Conservation (phyloP, 2,329 filamentous ascomycete genomes). For the Monilinia vaccinii-corymbosi region DNA sequence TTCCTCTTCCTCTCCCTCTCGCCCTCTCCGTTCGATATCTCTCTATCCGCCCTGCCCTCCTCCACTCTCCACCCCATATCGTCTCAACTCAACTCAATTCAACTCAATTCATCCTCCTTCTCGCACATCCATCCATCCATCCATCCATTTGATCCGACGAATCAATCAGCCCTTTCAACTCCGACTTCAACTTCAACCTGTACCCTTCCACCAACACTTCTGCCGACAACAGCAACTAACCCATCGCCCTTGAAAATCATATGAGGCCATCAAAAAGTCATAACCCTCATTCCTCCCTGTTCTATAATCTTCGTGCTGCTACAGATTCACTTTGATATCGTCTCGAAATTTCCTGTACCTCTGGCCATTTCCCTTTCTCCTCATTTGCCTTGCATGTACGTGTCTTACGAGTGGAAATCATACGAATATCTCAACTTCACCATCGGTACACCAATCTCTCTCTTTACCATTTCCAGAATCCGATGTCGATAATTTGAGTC, state of each 20-base stretch:
- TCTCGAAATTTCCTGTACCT: background rate
- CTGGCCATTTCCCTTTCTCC: background rate
- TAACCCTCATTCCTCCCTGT: background rate
- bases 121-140: background rate
- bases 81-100: no score
- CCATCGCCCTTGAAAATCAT: background rate
- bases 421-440: background rate
- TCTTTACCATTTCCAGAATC: constrained; percentile 10
- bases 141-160: background rate
- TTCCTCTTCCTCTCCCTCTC: no score
- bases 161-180: background rate
- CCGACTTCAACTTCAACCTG: background rate
- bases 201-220: background rate
- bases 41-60: background rate
- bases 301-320: no score
- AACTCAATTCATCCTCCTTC: no score
- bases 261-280: background rate
- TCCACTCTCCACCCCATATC: background rate
- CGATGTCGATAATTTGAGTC: constrained; percentile 23
- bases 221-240: background rate
- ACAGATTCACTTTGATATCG: background rate
- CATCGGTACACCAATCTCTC: background rate
- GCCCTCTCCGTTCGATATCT: background rate
- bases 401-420: background rate
- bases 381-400: background rate